These are phyloP conservation scores for Venturia oleaginea DNA, from an alignment of 2,329 filamentous ascomycete genomes.

Conservation along the genomic window DNA sequence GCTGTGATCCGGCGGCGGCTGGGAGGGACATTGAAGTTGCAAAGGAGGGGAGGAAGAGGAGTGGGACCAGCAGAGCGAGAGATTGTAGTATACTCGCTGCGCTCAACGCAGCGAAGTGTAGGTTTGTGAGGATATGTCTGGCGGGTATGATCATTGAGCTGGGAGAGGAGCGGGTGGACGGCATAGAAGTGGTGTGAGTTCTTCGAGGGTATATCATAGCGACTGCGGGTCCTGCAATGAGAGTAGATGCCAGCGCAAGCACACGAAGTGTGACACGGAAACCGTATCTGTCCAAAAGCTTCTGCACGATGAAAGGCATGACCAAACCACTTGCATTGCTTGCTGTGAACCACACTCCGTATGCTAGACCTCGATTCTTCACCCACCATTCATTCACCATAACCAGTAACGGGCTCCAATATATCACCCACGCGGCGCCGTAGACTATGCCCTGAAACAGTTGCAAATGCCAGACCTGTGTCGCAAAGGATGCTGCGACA, in stretches of 20 bases:
- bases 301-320: slow-evolving; percentile 11
- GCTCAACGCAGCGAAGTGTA: slow-evolving; percentile 1
- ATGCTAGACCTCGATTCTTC: slow-evolving; percentile 31
- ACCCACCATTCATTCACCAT: slow-evolving; percentile 36
- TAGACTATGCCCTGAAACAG: slow-evolving; percentile 33
- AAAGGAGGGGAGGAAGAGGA: slow-evolving; percentile 7
- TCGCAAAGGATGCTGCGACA: slow-evolving; percentile 27
- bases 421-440: slow-evolving; percentile 31
- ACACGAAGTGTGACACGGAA: slow-evolving; percentile 7
- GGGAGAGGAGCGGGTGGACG: slow-evolving; percentile 25
- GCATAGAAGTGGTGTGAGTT: neutral
- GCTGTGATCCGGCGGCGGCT: slow-evolving; percentile 27
- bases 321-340: slow-evolving; percentile 22
- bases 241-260: slow-evolving; percentile 2
- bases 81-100: slow-evolving; percentile 6
- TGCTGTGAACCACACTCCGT: slow-evolving; percentile 25
- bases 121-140: neutral
- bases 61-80: slow-evolving; percentile 7
- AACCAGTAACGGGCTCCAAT: slow-evolving; percentile 29
- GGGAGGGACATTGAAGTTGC: neutral
- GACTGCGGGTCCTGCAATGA: slow-evolving; percentile 8
- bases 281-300: slow-evolving; percentile 6
- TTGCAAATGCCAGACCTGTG: slow-evolving; percentile 26
- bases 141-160: neutral
- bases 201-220: neutral